These are phyloP conservation scores for Metschnikowia shivogae DNA, from an alignment of 805 yeast species.

Conservation along the genomic window DNA sequence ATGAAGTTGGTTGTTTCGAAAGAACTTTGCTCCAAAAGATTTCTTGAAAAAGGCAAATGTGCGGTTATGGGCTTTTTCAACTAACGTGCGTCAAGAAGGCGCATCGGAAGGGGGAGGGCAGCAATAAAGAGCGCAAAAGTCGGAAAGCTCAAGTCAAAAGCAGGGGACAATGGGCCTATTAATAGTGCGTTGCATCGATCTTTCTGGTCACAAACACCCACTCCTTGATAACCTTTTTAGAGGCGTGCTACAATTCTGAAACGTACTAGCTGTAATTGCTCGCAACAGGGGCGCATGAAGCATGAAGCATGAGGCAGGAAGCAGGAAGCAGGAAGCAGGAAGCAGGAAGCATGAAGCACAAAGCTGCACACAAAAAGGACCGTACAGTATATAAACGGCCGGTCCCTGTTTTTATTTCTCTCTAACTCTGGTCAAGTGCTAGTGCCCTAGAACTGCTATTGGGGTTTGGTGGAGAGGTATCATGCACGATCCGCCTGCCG, in stretches of 20 bases:
- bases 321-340: not conserved
- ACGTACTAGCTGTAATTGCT: not conserved
- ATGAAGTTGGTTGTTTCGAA: not conserved
- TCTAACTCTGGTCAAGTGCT: no score
- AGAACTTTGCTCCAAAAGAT: no score
- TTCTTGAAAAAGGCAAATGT: not conserved
- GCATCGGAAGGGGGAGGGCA: conserved; percentile 2
- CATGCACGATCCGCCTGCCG: not conserved
- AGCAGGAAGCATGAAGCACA: no score
- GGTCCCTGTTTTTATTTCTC: not conserved
- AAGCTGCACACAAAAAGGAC: no score
- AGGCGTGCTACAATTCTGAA: not conserved
- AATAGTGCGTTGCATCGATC: not conserved
- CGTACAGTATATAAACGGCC: not conserved
- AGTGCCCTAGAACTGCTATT: no score
- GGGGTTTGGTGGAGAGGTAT: no score
- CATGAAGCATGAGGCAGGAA: not conserved
- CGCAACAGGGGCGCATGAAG: conserved; percentile 3
- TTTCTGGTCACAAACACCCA: no score
- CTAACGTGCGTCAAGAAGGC: conserved; percentile 2
- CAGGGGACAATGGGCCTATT: not conserved
- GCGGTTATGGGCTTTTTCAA: conserved; percentile 2
- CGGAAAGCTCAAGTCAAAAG: not conserved
- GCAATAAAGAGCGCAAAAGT: not conserved
- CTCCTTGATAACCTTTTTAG: not conserved